Conservation (phyloP, 2,329 filamentous ascomycete genomes). For the Pestalotiopsis sp. region DNA sequence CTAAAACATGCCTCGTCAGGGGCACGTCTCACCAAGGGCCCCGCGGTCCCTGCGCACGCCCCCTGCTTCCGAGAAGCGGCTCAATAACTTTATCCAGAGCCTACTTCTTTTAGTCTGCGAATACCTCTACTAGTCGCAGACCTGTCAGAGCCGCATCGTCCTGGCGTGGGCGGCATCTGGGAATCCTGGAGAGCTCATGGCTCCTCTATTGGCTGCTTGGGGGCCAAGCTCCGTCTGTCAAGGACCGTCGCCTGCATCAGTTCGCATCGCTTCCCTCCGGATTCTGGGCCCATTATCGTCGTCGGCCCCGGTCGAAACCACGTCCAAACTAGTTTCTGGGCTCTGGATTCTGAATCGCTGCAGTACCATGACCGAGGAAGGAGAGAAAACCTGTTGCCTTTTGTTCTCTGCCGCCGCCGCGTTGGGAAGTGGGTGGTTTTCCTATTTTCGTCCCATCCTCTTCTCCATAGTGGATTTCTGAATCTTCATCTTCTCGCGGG, state of each 20-base stretch:
- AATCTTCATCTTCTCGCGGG: not conserved
- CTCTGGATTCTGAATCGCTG: not conserved
- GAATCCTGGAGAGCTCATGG: not conserved
- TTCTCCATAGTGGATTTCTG: not conserved
- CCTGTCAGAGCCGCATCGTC: slow-evolving; percentile 18
- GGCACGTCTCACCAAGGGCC: slow-evolving; percentile 24
- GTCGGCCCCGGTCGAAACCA: slow-evolving; percentile 18
- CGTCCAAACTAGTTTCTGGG: slow-evolving; percentile 13
- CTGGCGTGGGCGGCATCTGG: not conserved
- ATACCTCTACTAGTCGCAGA: slow-evolving; percentile 9
- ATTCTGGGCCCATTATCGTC: slow-evolving; percentile 16
- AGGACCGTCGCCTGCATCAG: slow-evolving; percentile 10
- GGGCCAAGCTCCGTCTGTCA: slow-evolving; percentile 3
- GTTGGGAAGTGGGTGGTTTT: not conserved
- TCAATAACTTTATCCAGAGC: slow-evolving; percentile 16
- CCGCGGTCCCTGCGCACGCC: slow-evolving; percentile 9
- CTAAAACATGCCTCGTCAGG: slow-evolving; percentile 31
- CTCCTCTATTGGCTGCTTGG: not conserved
- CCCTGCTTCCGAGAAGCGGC: slow-evolving; percentile 14
- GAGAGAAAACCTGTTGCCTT: not conserved
- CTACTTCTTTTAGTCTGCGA: slow-evolving; percentile 9
- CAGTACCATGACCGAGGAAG: slow-evolving; percentile 7
- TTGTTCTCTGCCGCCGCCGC: not conserved
- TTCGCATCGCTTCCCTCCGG: slow-evolving; percentile 19
- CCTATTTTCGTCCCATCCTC: slow-evolving; percentile 7